Percentiles rank a stretch among this genome's conserved stretches.
phyloP scores from a whole-genome alignment of 148 eudicot species.

The Pharnaceum exiguum region DNA sequence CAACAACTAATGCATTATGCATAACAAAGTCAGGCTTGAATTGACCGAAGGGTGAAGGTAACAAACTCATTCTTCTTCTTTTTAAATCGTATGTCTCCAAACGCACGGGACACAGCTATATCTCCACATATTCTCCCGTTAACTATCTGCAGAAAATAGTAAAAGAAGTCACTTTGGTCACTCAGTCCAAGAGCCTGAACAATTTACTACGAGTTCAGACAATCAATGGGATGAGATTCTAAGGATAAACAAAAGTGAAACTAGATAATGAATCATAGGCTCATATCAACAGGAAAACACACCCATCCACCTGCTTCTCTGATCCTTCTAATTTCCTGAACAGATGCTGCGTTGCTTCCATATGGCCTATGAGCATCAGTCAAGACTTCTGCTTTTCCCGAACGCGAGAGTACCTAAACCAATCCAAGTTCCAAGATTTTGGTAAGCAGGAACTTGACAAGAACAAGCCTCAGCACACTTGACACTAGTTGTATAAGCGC shows the following conservation, averaged over 20 bases:
- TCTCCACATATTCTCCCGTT: conserved; percentile 99
- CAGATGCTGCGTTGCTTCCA: conserved; percentile 68
- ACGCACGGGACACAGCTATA: conserved; percentile 92
- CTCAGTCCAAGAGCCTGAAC: neutral
- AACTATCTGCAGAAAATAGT: conserved; percentile 44
- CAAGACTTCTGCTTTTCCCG: conserved; percentile 76
- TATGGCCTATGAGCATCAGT: conserved; percentile 91
- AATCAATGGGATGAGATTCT: no score
- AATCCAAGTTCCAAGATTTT: conserved; percentile 1
- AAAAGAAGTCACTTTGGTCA: neutral
- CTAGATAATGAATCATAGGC: neutral
- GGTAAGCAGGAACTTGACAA: neutral
- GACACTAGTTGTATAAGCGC: neutral
- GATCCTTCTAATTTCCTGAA: conserved; percentile 78
- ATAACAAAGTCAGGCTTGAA: neutral
- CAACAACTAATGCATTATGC: neutral
- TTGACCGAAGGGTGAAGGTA: conserved; percentile 10
- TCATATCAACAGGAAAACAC: conserved; percentile 58
- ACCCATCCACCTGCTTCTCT: conserved; percentile 99
- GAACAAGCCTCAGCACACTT: neutral
- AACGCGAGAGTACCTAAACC: conserved; percentile 68
- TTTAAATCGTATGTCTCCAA: conserved; percentile 96
- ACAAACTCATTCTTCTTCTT: conserved; percentile 84
- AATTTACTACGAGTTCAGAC: neutral
- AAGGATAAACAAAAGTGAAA: no score